Evolutionary conservation across 2,329 filamentous ascomycete genomes (phyloP).

Genomic region (Gaeumannomyces tritici): DNA sequence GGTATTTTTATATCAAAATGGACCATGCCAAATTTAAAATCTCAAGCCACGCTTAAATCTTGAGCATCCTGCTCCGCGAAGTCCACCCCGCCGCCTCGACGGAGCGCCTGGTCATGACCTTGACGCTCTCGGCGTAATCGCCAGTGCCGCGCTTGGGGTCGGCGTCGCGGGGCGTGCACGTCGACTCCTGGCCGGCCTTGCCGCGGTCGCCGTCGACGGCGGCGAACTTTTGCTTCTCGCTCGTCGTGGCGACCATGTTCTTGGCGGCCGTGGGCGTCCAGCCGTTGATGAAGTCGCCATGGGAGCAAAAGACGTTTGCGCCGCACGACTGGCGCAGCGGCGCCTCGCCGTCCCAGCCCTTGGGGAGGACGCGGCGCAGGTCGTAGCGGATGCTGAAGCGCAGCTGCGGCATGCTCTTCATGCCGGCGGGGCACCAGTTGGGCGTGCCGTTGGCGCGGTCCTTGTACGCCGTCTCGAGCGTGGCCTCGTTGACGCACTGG

Average conservation of each 20-base stretch:
- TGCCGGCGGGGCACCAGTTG: slow-evolving; percentile 23
- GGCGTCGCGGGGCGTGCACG: slow-evolving; percentile 32
- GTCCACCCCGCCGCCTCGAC: background rate
- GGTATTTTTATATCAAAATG: no score
- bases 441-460: slow-evolving; percentile 12
- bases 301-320: slow-evolving; percentile 17
- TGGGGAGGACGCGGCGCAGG: slow-evolving; percentile 26
- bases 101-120: slow-evolving; percentile 18
- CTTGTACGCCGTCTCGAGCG: slow-evolving; percentile 17
- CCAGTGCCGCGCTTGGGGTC: slow-evolving; percentile 23
- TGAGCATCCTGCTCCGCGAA: slow-evolving; percentile 1
- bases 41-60: background rate
- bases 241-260: slow-evolving; percentile 25
- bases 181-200: slow-evolving; percentile 20
- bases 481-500: slow-evolving; percentile 28
- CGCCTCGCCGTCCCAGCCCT: slow-evolving; percentile 34
- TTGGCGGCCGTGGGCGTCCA: slow-evolving; percentile 29
- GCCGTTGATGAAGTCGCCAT: slow-evolving; percentile 35
- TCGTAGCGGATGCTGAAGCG: slow-evolving; percentile 36
- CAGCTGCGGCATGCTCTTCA: slow-evolving; percentile 35
- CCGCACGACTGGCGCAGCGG: slow-evolving; percentile 31
- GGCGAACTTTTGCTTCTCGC: background rate
- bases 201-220: background rate
- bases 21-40: background rate
- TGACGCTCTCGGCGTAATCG: slow-evolving; percentile 32